Evolutionary conservation across 768 basidiomycete species (phyloP).

Genomic region (Glaciozyma martinii): DNA sequence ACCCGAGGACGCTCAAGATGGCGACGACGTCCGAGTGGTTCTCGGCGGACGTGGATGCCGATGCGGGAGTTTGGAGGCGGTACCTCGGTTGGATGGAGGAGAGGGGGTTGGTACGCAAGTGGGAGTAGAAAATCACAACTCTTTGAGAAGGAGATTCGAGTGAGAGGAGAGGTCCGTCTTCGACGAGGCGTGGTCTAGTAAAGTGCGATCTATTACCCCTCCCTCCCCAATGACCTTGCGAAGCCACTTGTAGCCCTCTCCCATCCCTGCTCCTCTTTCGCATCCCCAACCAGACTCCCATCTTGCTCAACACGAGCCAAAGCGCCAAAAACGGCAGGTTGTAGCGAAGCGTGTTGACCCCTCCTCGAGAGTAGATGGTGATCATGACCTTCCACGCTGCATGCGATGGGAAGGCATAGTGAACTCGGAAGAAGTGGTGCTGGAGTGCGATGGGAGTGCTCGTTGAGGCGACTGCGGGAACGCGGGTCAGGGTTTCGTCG

Average conservation of each 20-base stretch:
- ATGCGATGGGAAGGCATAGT: slow-evolving; percentile 11
- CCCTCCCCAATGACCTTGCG: too few relatives aligned
- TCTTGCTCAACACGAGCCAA: not conserved
- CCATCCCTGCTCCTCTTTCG: not conserved
- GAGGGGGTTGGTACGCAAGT: slow-evolving; percentile 10
- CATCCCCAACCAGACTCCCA: not conserved
- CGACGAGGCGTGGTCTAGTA: too few relatives aligned
- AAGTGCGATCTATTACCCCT: too few relatives aligned
- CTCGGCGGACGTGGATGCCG: slow-evolving; percentile 17
- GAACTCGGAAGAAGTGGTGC: slow-evolving; percentile 13
- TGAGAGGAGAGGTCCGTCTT: too few relatives aligned
- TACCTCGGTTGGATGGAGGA: slow-evolving; percentile 22
- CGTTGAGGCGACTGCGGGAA: slow-evolving; percentile 4
- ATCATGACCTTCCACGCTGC: slow-evolving; percentile 13
- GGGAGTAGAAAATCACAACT: not conserved
- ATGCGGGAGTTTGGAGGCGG: slow-evolving; percentile 16
- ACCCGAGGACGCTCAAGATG: slow-evolving; percentile 19
- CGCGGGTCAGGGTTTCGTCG: not conserved
- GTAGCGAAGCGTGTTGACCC: not conserved
- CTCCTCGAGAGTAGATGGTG: not conserved
- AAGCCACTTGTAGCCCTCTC: too few relatives aligned
- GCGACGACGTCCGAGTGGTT: slow-evolving; percentile 16
- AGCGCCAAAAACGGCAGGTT: not conserved
- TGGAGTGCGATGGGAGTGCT: slow-evolving; percentile 13
- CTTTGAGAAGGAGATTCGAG: not conserved